These are phyloP conservation scores for Globisporangium okanoganense DNA, from an alignment of 352 stramenopile genomes.

Conservation along the genomic window DNA sequence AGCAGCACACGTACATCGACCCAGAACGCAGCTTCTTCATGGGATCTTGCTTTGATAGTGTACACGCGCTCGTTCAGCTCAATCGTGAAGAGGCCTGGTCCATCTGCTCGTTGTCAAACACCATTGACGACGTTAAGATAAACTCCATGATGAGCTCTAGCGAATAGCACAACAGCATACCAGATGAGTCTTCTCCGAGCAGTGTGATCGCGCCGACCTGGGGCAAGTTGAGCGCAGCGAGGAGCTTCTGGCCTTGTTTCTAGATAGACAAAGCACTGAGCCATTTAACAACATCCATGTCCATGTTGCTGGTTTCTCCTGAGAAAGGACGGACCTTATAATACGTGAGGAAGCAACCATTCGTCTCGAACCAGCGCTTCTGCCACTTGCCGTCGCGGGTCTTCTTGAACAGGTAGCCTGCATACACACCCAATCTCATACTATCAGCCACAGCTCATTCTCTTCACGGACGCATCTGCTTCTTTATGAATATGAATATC, in stretches of 20 bases:
- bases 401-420: constrained; percentile 93
- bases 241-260: constrained; percentile 93
- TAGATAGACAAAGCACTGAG: constrained; percentile 9
- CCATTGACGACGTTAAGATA: constrained; percentile 5
- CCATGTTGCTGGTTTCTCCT: neutral
- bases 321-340: constrained; percentile 87
- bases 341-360: constrained; percentile 98
- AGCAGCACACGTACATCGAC: constrained; percentile 47
- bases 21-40: constrained; percentile 85
- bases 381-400: constrained; percentile 95
- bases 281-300: too few species aligned
- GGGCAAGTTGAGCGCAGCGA: constrained; percentile 90
- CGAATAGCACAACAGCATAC: constrained; percentile 19
- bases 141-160: neutral
- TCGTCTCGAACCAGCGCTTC: constrained; percentile 98
- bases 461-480: neutral
- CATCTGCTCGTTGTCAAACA: constrained; percentile 34
- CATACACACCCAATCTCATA: neutral
- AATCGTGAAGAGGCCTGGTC: constrained; percentile 85
- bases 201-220: constrained; percentile 87
- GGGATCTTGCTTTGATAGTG: constrained; percentile 85
- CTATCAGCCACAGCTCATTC: neutral
- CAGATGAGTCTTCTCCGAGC: constrained; percentile 62
- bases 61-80: constrained; percentile 89
- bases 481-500: neutral